Conservation (phyloP, 2,329 filamentous ascomycete species). For the Pseudocercospora cruenta region DNA sequence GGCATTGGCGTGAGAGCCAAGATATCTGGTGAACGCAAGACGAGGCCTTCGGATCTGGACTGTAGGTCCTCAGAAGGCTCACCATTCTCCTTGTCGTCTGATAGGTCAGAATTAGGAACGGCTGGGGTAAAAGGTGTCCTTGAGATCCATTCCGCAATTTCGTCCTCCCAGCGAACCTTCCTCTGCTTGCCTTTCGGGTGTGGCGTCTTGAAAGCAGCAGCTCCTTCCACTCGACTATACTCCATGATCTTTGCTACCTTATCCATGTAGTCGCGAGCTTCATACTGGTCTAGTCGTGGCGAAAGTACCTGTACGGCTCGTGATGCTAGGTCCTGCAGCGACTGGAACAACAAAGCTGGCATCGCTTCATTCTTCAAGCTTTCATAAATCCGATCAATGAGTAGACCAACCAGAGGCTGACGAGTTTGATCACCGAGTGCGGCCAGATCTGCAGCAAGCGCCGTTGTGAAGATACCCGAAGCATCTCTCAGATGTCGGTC, state of each 20-base stretch:
- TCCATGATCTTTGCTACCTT: not conserved
- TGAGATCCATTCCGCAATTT: conserved; percentile 51
- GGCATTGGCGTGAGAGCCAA: not conserved
- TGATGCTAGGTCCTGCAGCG: not conserved
- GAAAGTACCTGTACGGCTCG: not conserved
- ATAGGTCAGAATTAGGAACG: not conserved
- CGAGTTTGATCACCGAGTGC: not conserved
- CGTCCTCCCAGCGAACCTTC: conserved; percentile 50
- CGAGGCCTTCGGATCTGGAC: not conserved
- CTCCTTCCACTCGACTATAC: not conserved
- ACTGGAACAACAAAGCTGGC: not conserved
- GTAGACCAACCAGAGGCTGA: not conserved
- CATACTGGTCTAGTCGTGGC: not conserved
- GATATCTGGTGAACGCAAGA: not conserved
- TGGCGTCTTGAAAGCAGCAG: conserved; percentile 1
- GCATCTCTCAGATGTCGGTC: not conserved
- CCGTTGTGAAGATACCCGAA: not conserved
- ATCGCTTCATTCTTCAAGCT: not conserved
- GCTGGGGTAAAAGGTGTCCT: conserved; percentile 41
- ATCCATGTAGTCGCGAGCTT: not conserved
- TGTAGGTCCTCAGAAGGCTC: not conserved
- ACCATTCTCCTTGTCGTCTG: not conserved
- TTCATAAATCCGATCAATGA: conserved; percentile 1
- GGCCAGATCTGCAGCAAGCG: conserved; percentile 4
- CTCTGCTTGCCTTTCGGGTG: not conserved